Conservation (phyloP, 352 stramenopile genomes). For the Pythium sukuiense region DNA sequence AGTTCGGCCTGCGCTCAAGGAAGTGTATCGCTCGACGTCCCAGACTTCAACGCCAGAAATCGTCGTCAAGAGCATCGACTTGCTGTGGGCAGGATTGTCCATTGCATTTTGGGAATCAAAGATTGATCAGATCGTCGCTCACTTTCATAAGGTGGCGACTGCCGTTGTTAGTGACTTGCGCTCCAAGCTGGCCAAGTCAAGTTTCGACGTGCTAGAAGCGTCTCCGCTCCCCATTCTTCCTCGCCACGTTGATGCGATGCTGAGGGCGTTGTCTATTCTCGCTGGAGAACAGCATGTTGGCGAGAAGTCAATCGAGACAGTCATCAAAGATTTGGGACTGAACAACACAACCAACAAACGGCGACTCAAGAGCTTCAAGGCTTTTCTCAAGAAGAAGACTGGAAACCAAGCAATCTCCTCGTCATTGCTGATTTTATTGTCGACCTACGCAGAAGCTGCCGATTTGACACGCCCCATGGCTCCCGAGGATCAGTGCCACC, state of each 20-base stretch:
- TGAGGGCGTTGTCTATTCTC: conserved; percentile 14
- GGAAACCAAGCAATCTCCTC: not conserved
- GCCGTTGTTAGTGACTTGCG: conserved; percentile 7
- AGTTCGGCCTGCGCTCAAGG: conserved; percentile 20
- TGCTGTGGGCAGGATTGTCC: conserved; percentile 25
- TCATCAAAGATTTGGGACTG: conserved; percentile 11
- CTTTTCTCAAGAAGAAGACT: conserved; percentile 8
- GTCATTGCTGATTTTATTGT: not conserved
- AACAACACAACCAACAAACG: conserved; percentile 8
- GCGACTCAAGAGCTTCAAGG: conserved; percentile 15
- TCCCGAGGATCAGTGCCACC: not conserved
- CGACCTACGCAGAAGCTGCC: not conserved
- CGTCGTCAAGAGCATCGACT: conserved; percentile 19
- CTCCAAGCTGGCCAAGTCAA: not conserved
- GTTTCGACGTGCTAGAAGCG: conserved; percentile 12
- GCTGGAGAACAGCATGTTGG: not conserved
- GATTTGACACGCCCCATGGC: conserved; percentile 6
- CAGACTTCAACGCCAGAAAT: conserved; percentile 15
- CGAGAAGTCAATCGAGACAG: conserved; percentile 4
- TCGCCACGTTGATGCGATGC: conserved; percentile 3
- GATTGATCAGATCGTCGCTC: conserved; percentile 11
- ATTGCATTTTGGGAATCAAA: conserved; percentile 31
- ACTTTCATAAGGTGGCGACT: conserved; percentile 13
- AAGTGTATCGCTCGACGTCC: conserved; percentile 22
- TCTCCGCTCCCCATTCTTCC: not conserved